phyloP scores from a whole-genome alignment of 305 asterid species.

The Andrographis paniculata region DNA sequence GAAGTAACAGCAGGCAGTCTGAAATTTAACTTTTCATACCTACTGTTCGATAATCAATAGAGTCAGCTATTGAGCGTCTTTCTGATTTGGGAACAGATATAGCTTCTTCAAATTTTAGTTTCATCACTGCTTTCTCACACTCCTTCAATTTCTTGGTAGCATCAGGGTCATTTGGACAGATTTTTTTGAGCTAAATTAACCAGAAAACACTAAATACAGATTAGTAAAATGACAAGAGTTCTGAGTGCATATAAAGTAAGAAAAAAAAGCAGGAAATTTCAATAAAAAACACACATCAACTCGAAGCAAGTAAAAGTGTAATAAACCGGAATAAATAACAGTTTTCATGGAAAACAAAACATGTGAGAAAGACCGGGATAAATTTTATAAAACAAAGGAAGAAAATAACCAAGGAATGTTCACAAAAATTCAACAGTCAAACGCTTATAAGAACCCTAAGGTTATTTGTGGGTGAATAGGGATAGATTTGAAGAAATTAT shows the following conservation, averaged over 20 bases:
- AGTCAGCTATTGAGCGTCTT: slow-evolving; percentile 61
- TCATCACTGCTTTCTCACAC: slow-evolving; percentile 94
- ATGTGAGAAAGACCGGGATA: not conserved
- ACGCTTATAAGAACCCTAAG: too few relatives aligned
- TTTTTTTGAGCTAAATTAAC: slow-evolving; percentile 58
- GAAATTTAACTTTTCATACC: slow-evolving; percentile 40
- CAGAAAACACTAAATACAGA: slow-evolving; percentile 7
- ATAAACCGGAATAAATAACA: too few relatives aligned
- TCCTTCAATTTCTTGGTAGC: slow-evolving; percentile 92
- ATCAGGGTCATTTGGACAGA: slow-evolving; percentile 88
- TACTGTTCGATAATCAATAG: slow-evolving; percentile 73
- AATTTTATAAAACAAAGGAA: not conserved
- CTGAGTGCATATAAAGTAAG: slow-evolving; percentile 1
- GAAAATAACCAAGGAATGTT: too few relatives aligned
- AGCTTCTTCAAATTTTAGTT: slow-evolving; percentile 93
- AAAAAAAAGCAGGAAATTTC: not conserved
- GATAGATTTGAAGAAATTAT: too few relatives aligned
- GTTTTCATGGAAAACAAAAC: not conserved
- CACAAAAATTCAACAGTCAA: too few relatives aligned
- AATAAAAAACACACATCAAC: not conserved
- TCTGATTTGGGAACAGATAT: slow-evolving; percentile 68
- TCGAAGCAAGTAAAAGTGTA: not conserved
- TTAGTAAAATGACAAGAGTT: slow-evolving; percentile 7
- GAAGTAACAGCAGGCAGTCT: slow-evolving; percentile 5
- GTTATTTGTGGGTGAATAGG: too few relatives aligned